Evolutionary conservation across 1,284 basidiomycete species (phyloP).

Genomic region (Lignosus rhinocerotis): DNA sequence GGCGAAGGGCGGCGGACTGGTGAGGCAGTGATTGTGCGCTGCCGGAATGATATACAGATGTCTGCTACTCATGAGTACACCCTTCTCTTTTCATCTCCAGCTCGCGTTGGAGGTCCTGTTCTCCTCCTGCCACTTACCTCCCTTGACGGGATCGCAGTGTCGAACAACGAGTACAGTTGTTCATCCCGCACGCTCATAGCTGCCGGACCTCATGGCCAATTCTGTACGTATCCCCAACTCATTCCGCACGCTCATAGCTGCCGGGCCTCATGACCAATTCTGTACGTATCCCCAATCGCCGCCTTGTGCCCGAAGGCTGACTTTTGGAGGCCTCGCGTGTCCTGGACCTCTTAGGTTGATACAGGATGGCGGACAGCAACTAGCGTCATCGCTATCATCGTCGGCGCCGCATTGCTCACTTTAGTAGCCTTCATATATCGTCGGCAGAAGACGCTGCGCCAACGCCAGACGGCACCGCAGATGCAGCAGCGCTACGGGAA

Average conservation of each 20-base stretch:
- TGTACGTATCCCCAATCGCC: background rate
- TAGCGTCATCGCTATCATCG: conserved; percentile 18
- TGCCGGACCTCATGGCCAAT: background rate
- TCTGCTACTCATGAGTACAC: background rate
- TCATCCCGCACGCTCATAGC: background rate
- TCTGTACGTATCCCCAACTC: background rate
- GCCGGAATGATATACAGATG: background rate
- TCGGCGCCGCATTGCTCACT: conserved; percentile 19
- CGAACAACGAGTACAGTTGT: background rate
- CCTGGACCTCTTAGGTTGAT: conserved; percentile 6
- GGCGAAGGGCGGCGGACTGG: background rate
- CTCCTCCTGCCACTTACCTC: background rate
- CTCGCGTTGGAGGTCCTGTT: background rate
- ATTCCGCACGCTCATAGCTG: background rate
- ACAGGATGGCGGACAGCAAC: conserved; percentile 23
- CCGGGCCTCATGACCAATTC: background rate
- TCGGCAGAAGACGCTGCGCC: conserved; percentile 8
- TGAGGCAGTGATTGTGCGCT: conserved; percentile 6
- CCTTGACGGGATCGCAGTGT: background rate
- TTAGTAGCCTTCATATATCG: conserved; percentile 16
- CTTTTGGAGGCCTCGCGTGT: background rate
- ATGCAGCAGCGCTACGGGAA: conserved; percentile 20
- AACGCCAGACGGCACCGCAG: conserved; percentile 1
- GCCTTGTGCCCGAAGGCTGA: background rate
- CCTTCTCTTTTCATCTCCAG: background rate